Base-by-base conservation (phyloP, 2,329 filamentous ascomycete species). In the Albifimbria verrucaria region DNA sequence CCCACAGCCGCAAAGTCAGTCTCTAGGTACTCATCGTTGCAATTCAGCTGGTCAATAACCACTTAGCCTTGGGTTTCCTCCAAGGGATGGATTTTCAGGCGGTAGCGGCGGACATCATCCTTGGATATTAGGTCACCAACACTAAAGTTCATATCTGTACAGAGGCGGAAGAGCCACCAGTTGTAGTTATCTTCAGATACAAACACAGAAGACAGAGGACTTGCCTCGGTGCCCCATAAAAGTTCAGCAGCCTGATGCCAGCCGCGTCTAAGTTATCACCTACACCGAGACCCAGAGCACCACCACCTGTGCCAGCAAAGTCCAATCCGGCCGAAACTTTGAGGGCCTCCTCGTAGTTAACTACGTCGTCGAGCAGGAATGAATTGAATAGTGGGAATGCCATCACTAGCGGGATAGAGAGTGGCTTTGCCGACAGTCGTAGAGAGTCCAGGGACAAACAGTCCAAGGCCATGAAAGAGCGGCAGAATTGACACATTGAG, bases 211-310 rank as follows among this genome's bases (percentile, higher is more conserved):
- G 69, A 63, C 7, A 72, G 51, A 1, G 68, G 61, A 1, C 70
- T 69, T 2, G 65, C 62, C 52, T 72, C 70, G 1, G 69, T 72
- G 63, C 62, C 2, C 70, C 70, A 48, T 67, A 72, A 51, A 68
- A 64, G 53, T 70, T 71, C 23, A 72, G 56, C 1, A 72, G 50
- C 39, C 60, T 65, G 18, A 70, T 58, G 1, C 58, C 55, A 7
- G 55, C 55, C 3, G 57, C 45, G 4, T 53, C 56, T 7, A 72
- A 55, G 6, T 18, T 48, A 3, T 55, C 56, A 17, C 63, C 68
- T 11, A 64, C 59, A 2, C 54, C 57, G 1, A 58, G 44, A 6
- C 65, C 65, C 1, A 71, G 55, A 1, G 63, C 62, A 7, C 65
- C 69, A 1, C 69, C 69, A 2, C 69, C 69, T 7, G 62, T 55